Evolutionary conservation across 257 asterid species (phyloP), one percentile per base, ranked within the genome.

Genomic region (Ilex aquifolium): DNA sequence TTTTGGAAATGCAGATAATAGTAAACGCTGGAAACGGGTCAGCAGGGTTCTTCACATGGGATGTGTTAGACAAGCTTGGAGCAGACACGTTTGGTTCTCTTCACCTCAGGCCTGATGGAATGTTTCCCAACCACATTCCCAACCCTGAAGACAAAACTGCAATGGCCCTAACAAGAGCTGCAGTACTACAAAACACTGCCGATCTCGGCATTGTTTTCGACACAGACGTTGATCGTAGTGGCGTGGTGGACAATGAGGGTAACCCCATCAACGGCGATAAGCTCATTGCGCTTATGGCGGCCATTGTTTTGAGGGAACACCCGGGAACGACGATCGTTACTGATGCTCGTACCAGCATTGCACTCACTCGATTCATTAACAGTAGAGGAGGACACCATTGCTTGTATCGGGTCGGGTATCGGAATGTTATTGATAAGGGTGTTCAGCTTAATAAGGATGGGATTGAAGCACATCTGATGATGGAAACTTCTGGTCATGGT

Each of bases 11-110:
- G 79, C 90, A 91, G 95, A 88, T 91, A 77, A 83, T 88, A 5
- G 98, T 91, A 36, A 91, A 91, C 60, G 95, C 98, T 53, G 98
- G 98, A 51, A 91, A 91, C 54, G 98, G 98, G 52, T 91, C 98
- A 10, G 98, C 96, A 60, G 96, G 98, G 1, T 91, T 91, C 83
- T 91, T 88, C 83, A 91, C 98, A 2, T 91, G 85, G 86, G 90
- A 83, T 46, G 98, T 91, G 10, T 61, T 91, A 9, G 98, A 91
- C 83, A 86, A 80, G 79, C 90, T 91, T 0, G 96, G 98, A 59
- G 98, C 98, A 14, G 96, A 91, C 79, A 88, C 98, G 7, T 91
- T 91, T 59, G 96, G 98, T 3, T 91, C 96, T 0, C 88, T 91
- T 39, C 85, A 91, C 66, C 95, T 91, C 14, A 79, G 71, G n/a